Evolutionary conservation across 495 filamentous ascomycete genomes (phyloP).

Genomic region (Trichoderma reesei): DNA sequence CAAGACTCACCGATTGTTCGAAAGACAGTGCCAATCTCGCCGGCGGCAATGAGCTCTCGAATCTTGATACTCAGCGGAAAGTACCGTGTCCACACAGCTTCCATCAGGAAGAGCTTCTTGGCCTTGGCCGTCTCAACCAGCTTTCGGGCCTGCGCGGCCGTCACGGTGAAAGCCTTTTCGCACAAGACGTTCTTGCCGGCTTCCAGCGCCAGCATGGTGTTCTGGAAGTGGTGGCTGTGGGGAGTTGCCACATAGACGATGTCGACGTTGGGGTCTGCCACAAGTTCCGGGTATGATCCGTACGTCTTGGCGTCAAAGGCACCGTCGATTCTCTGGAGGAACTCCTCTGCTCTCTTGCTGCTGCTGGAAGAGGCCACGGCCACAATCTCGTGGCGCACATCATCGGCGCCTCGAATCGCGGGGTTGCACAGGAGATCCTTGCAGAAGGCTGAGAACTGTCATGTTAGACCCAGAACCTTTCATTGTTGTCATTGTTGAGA

Average conservation of each 20-base stretch:
- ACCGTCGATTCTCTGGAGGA: conserved; percentile 57
- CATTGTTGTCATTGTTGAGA: neutral
- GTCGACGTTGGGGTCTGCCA: conserved; percentile 66
- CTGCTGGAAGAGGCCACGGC: conserved; percentile 79
- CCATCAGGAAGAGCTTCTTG: conserved; percentile 91
- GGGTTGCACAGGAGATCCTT: conserved; percentile 66
- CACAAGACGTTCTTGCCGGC: conserved; percentile 85
- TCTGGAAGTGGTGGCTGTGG: conserved; percentile 92
- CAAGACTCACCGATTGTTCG: conserved; percentile 49
- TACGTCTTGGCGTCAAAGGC: conserved; percentile 63
- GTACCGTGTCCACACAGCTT: conserved; percentile 91
- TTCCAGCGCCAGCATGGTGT: conserved; percentile 69
- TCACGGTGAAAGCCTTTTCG: conserved; percentile 91
- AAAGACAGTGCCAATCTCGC: conserved; percentile 66
- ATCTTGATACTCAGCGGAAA: conserved; percentile 77
- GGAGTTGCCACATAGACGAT: conserved; percentile 91
- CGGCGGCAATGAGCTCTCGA: conserved; percentile 55
- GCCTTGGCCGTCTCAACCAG: conserved; percentile 62
- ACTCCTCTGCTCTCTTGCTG: conserved; percentile 53
- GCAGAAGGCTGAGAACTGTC: conserved; percentile 49
- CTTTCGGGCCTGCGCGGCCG: conserved; percentile 67
- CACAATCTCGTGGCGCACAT: conserved; percentile 66
- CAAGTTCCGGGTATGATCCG: conserved; percentile 70
- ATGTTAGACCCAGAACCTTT: neutral
- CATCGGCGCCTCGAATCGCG: conserved; percentile 49